Percentiles rank a stretch among this genome's conserved stretches.
These are phyloP conservation scores for Silene conica DNA, from an alignment of 148 eudicot species.

Conservation along the genomic window DNA sequence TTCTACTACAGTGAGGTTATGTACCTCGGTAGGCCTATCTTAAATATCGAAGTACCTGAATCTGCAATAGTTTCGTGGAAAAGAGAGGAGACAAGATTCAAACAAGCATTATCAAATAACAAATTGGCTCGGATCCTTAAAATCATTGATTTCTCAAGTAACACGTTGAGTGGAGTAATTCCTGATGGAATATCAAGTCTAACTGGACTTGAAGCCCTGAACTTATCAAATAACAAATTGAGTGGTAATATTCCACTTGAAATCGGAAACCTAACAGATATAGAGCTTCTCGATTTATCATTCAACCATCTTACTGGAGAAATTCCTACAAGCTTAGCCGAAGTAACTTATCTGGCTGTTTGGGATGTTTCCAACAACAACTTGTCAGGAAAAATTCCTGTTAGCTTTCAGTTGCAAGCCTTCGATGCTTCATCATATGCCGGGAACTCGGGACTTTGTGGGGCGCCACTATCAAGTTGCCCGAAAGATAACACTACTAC, in stretches of 20 bases:
- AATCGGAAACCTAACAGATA: conserved; percentile 14
- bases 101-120: not conserved
- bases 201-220: not conserved
- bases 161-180: conserved; percentile 7
- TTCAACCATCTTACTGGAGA: conserved; percentile 12
- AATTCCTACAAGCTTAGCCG: conserved; percentile 6
- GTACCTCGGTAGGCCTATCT: no score
- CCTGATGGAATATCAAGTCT: conserved; percentile 12
- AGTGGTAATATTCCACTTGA: conserved; percentile 8
- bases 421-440: conserved; percentile 11
- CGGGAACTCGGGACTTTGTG: conserved; percentile 21
- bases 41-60: not conserved
- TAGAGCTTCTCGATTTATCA: conserved; percentile 11
- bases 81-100: not conserved
- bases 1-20: not conserved
- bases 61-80: conserved; percentile 11
- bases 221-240: conserved; percentile 19
- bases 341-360: not conserved
- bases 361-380: conserved; percentile 15
- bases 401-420: conserved; percentile 13
- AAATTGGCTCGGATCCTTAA: no score
- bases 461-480: conserved; percentile 15
- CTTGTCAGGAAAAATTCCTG: conserved; percentile 13
- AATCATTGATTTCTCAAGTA: not conserved
- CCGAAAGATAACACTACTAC: not conserved